Base-by-base conservation (phyloP, 2,329 filamentous ascomycete species). In the Colletotrichum cuscutae region DNA sequence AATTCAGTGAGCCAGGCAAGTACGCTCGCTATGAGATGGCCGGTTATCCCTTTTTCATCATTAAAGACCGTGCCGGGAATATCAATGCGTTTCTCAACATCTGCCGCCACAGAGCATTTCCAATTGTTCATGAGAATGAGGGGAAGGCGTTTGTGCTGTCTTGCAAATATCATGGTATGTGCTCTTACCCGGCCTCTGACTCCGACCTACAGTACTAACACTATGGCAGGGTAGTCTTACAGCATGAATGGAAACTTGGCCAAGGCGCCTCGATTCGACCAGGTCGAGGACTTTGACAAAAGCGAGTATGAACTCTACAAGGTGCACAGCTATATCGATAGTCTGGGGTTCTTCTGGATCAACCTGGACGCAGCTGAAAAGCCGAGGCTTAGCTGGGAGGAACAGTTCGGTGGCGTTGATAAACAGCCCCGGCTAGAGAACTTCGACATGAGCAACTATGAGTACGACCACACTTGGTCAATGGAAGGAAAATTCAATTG, bases 11-110 rank as follows among this genome's bases (percentile, higher is more conserved):
- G 24, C 42, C 68, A 19, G 26, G 65, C 37, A 42, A 74, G 32
- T 76, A 71, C 52, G 57, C 72, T 15, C 59, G 60, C 8, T 66
- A 74, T 19, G 71, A 72, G 1, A 70, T 74, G 56, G 74, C 75
- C 5, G 69, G 75, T 13, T 76, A 73, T 37, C 68, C 66, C 6
- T 75, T 76, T 42, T 42, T 42, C 37, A 42, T 42, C 3, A 19
- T 42, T 3, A 42, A 42, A 42, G 37, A 42, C 37, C 37, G 37
- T 42, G 37, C 15, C 37, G 37, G 37, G 37, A 42, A 42, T 7
- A 42, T 42, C 37, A 42, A 42, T 42, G 37, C 37, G 6, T 42
- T 19, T 15, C 37, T 42, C 6, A 42, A 42, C 37, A 6, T 42
- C 13, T 42, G 37, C 37, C 37, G 37, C 37, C 37, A 42, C 37